Conservation (phyloP, 2,329 filamentous ascomycete species). For the Aspergillus uvarum region DNA sequence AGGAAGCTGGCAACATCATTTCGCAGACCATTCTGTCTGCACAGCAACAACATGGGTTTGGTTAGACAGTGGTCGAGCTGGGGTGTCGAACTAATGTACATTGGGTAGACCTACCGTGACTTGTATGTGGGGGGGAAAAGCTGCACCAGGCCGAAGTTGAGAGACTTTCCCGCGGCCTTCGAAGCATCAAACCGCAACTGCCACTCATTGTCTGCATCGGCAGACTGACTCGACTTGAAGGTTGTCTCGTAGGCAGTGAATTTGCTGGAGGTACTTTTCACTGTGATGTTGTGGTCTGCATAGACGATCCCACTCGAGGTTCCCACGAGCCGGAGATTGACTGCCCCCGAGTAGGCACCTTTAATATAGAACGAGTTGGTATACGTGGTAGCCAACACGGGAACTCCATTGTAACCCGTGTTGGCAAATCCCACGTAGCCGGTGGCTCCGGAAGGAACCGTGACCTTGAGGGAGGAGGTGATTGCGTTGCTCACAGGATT, state of each 20-base stretch:
- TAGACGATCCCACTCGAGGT: not conserved
- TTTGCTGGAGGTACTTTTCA: not conserved
- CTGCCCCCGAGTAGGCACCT: not conserved
- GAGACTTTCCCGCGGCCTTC: not conserved
- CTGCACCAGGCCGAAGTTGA: not conserved
- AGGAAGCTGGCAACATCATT: slow-evolving; percentile 56
- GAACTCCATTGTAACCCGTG: not conserved
- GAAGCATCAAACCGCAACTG: not conserved
- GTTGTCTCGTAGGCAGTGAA: not conserved
- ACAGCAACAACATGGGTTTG: not conserved
- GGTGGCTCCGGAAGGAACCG: not conserved
- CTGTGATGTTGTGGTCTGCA: not conserved
- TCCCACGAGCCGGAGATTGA: not conserved
- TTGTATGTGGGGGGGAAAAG: not conserved
- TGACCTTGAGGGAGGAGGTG: not conserved
- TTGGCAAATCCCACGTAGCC: not conserved
- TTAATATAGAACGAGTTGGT: not conserved
- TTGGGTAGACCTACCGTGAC: not conserved
- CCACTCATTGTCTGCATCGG: not conserved
- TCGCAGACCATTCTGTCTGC: slow-evolving; percentile 53
- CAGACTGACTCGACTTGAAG: not conserved
- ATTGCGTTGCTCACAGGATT: not conserved
- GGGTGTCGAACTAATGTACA: too few relatives aligned
- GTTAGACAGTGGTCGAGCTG: not conserved
- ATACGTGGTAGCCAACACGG: not conserved